A percentile compares a stretch with the other conserved stretches of the same genome.
phyloP scores from a whole-genome alignment of 164 flowering plant genomes.

The Aristolochia fimbriata region DNA sequence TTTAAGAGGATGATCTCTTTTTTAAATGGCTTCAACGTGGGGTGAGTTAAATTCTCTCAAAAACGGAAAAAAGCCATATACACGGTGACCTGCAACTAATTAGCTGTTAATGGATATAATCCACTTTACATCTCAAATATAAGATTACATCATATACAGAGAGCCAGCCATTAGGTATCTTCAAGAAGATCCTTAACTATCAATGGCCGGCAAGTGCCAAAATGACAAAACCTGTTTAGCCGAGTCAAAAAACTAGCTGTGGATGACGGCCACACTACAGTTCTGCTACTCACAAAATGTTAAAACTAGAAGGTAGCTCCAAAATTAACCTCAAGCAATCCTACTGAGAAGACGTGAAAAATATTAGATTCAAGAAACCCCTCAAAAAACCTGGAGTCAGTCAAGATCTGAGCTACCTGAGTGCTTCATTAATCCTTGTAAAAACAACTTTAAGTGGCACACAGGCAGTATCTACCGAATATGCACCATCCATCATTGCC shows the following conservation, averaged over 20 bases:
- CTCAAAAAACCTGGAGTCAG: too few species aligned
- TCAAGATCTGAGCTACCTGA: constrained; percentile 19
- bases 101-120: constrained; percentile 7
- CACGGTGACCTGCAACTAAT: constrained; percentile 1
- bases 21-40: too few species aligned
- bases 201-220: not conserved
- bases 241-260: too few species aligned
- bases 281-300: too few species aligned
- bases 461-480: constrained; percentile 50
- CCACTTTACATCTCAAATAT: constrained; percentile 25
- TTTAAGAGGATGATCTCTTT: too few species aligned
- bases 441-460: constrained; percentile 75
- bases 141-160: constrained; percentile 33
- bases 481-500: constrained; percentile 27
- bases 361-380: too few species aligned
- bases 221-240: not conserved
- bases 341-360: too few species aligned
- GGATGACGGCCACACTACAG: too few species aligned
- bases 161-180: constrained; percentile 3
- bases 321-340: too few species aligned
- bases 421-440: constrained; percentile 70
- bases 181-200: not conserved
- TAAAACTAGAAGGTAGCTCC: too few species aligned
- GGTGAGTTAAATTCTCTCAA: not conserved
- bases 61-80: not conserved